phyloP scores from a whole-genome alignment of 805 yeast genomes.

The Candida broadrunensis region DNA sequence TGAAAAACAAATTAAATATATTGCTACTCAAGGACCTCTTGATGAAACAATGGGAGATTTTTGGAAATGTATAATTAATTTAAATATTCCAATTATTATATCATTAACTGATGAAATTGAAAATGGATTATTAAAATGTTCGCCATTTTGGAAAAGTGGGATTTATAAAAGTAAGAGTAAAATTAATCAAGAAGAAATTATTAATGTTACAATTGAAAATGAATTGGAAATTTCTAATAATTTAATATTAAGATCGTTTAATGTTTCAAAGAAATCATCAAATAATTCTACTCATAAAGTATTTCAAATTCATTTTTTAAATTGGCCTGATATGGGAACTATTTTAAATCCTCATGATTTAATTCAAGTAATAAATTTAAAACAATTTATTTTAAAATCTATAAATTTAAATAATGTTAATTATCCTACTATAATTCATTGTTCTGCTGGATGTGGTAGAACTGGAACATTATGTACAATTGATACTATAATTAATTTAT shows the following conservation, averaged over 20 bases:
- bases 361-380: constrained; percentile 40
- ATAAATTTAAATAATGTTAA: constrained; percentile 1
- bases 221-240: constrained; percentile 8
- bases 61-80: constrained; percentile 72
- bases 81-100: constrained; percentile 62
- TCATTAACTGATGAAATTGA: constrained; percentile 77
- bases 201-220: constrained; percentile 25
- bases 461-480: constrained; percentile 68
- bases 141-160: constrained; percentile 72
- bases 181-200: constrained; percentile 20
- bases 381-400: constrained; percentile 12
- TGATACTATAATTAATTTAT: constrained; percentile 28
- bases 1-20: constrained; percentile 26
- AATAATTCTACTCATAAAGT: constrained; percentile 41
- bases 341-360: constrained; percentile 56
- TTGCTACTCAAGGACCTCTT: constrained; percentile 91
- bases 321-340: constrained; percentile 85
- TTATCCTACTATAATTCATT: constrained; percentile 73
- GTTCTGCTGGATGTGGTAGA: constrained; percentile 97
- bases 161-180: constrained; percentile 40
- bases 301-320: constrained; percentile 69
- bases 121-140: constrained; percentile 75
- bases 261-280: constrained; percentile 30
- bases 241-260: constrained; percentile 42
- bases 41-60: constrained; percentile 74